Evolutionary conservation across 805 yeast genomes (phyloP), one percentile per base, ranked within the genome.

Genomic region (Hyphopichia homilentoma): DNA sequence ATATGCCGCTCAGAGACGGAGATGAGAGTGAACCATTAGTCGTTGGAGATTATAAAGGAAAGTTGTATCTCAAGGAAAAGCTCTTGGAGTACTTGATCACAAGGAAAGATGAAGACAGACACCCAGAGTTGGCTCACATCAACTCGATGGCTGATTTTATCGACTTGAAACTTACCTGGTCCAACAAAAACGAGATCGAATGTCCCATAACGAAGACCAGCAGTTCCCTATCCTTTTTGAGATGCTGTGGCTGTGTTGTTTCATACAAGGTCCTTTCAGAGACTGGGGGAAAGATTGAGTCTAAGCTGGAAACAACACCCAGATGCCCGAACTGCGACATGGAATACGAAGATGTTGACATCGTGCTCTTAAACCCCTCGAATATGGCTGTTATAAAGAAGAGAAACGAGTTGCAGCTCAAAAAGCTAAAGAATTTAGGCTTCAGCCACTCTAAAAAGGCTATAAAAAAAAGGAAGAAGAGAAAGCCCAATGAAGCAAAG

Each of bases 1-100:
- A 65, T 51, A 36, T 65, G 41, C 43, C 62, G 2, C 61, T 85
- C 13, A 40, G 44, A n/a, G 47, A 46, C 4, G 36, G 43, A 17
- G 44, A 43, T 9, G 46, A 38, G 11, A 42, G 35, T 11, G 42
- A 40, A 4, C 23, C 19, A 14, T 82, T 81, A 0, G 58, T 84
- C 2, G 81, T 82, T 2, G 72, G 85, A 21, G 95, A 87, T 54
- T 79, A 66, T 48, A 59, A 59, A 30, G 96, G 96, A 0, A 50
- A 63, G 19, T 47, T 87, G 4, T 83, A 70, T 53, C 75, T 80
- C 41, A 84, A 83, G 39, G 84, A 78, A 36, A 56, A 78, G 18
- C 51, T 84, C 0, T 47, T 87, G 5, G 81, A 81, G 44, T 65
- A 70, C 49, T 49, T 87, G 4, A 41, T 83, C 5, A 6, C 8